Evolutionary conservation across 495 filamentous ascomycete species (phyloP).

Genomic region (Tuber aestivum): DNA sequence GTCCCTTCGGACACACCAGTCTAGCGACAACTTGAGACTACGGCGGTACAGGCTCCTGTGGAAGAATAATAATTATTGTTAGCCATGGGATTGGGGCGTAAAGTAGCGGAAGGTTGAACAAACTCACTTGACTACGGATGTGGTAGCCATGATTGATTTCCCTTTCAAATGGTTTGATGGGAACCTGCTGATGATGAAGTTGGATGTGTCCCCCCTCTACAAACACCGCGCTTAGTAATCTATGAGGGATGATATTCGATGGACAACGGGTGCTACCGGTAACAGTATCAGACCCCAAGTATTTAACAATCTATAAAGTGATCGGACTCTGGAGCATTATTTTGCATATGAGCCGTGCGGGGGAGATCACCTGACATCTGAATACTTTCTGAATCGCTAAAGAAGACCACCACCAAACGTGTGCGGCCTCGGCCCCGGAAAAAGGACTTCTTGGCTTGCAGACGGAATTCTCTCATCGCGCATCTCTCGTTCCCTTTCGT

Average conservation of each 20-base stretch:
- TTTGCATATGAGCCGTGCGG: background rate
- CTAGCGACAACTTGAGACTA: slow-evolving; percentile 82
- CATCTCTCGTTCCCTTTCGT: background rate
- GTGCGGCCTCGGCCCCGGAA: background rate
- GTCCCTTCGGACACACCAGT: slow-evolving; percentile 86
- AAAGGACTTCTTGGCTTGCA: background rate
- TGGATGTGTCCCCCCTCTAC: slow-evolving; percentile 11
- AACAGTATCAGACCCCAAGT: no score
- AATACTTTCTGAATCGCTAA: background rate
- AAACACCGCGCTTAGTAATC: slow-evolving; percentile 9
- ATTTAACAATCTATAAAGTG: background rate
- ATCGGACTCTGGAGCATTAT: background rate
- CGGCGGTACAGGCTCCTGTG: slow-evolving; percentile 85
- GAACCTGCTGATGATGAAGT: slow-evolving; percentile 24
- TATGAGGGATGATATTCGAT: background rate
- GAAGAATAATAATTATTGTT: background rate
- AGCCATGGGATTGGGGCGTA: background rate
- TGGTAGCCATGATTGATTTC: slow-evolving; percentile 32
- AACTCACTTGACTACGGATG: slow-evolving; percentile 37
- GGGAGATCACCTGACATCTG: background rate
- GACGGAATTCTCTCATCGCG: slow-evolving; percentile 4
- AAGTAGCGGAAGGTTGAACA: background rate
- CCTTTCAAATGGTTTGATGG: slow-evolving; percentile 11
- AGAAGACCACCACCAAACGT: background rate
- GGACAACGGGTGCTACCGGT: no score